Base-by-base conservation (phyloP, 176 grass and related monocot genomes). In the Zoysia japonica region DNA sequence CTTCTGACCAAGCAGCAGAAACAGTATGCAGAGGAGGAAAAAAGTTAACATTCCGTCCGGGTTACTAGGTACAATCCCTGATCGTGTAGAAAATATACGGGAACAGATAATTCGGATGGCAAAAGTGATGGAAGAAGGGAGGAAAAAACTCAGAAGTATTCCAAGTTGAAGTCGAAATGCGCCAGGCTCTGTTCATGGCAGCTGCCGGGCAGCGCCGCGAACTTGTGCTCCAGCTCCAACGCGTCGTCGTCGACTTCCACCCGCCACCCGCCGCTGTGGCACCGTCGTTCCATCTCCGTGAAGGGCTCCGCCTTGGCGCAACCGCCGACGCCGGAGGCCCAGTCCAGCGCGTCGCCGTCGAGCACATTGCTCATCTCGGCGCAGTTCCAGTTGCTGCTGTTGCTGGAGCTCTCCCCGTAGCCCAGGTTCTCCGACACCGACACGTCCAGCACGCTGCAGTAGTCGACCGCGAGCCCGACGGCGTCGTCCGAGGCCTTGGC, bases 341-440 rank as follows among this genome's bases (percentile, higher is more conserved):
- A 97, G 74, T 87, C 71, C 39, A 91, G 65, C 16, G 82, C 62
- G 45, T 93, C 86, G 71, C 82, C 83, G 60, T 89, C 87, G 28
- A 94, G 67, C 76, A 88, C 77, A 72, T 65, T 76, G 64, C 47
- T 47, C 65, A 49, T 78, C 67, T 92, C 87, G 50, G 60, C 77
- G 69, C 85, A 85, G 79, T 76, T 92, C 89, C 87, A 92, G 66
- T 90, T 92, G 74, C 87, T 96, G 72, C 92, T 89, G 81, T 91
- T 92, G 70, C 93, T 92, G 0, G 93, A 92, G 85, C 87, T 92
- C 76, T 95, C 92, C 3, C 89, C 84, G 38, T 89, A 89, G 42
- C 87, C 83, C 43, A 91, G 88, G 77, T 81, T 89, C 78, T 95
- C 92, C 7, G 92, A 89, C 28, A 28, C 28, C 28, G 28, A 28